These are phyloP conservation scores for Silene vulgaris DNA, from an alignment of 179 eudicot genomes.

Conservation along the genomic window DNA sequence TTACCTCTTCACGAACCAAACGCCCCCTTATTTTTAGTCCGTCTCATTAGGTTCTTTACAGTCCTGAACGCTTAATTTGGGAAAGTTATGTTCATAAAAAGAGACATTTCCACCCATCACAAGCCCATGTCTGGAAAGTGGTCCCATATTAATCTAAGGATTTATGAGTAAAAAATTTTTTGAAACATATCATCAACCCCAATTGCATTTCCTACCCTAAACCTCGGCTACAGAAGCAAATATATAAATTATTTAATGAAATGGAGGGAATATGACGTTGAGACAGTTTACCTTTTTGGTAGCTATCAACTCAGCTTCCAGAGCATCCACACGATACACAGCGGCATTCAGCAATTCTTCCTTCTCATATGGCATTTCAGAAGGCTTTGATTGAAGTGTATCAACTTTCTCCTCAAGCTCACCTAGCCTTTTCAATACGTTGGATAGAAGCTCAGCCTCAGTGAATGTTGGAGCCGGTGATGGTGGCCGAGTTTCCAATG, in stretches of 20 bases:
- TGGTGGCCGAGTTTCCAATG: constrained; percentile 65
- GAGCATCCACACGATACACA: constrained; percentile 93
- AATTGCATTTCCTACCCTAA: neutral
- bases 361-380: constrained; percentile 89
- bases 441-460: constrained; percentile 55
- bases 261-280: neutral
- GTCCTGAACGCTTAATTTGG: too few relatives aligned
- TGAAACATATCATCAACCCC: neutral
- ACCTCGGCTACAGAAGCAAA: neutral
- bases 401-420: constrained; percentile 88
- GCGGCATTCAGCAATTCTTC: constrained; percentile 96
- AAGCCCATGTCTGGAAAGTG: neutral
- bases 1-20: too few relatives aligned
- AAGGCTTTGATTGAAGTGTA: constrained; percentile 75
- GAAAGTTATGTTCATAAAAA: too few relatives aligned
- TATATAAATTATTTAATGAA: neutral
- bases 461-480: constrained; percentile 62
- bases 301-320: constrained; percentile 97
- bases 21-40: too few relatives aligned
- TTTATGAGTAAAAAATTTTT: neutral
- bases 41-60: too few relatives aligned
- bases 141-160: neutral
- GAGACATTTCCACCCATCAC: too few relatives aligned
- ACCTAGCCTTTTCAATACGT: constrained; percentile 68
- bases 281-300: constrained; percentile 71